Percentiles rank a stretch among this genome's conserved stretches.
These are phyloP conservation scores for Penicillium diatomitis DNA, from an alignment of 495 filamentous ascomycete genomes.

Conservation along the genomic window DNA sequence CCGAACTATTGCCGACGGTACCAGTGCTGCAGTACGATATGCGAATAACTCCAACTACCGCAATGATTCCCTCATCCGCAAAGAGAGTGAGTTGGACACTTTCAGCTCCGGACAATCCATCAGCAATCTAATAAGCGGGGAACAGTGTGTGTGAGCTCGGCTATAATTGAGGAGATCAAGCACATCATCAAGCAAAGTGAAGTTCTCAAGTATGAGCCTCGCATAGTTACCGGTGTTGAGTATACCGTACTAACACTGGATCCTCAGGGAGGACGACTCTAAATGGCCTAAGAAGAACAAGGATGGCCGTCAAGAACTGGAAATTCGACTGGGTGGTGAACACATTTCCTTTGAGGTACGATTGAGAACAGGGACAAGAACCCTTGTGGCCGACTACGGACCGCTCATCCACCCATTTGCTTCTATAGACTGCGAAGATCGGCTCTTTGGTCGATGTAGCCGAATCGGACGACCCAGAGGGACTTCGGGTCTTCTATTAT, in stretches of 20 bases:
- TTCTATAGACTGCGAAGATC: conserved; percentile 85
- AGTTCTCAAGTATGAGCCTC: conserved; percentile 74
- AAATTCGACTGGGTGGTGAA: conserved; percentile 88
- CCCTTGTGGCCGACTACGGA: background rate
- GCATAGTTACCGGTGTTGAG: no score
- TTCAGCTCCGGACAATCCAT: background rate
- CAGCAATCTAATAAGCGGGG: conserved; percentile 12
- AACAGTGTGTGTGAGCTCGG: conserved; percentile 88
- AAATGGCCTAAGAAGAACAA: conserved; percentile 99
- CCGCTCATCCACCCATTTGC: background rate
- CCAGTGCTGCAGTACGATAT: conserved; percentile 89
- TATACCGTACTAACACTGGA: conserved; percentile 1
- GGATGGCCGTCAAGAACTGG: conserved; percentile 93
- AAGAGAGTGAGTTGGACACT: conserved; percentile 74
- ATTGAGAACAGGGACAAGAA: background rate
- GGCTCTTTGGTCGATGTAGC: conserved; percentile 95
- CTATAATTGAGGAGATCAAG: conserved; percentile 93
- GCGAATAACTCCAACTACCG: conserved; percentile 99
- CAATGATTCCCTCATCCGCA: conserved; percentile 96
- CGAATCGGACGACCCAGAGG: conserved; percentile 92
- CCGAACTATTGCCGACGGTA: conserved; percentile 84
- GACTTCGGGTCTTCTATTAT: conserved; percentile 98
- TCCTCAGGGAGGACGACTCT: conserved; percentile 83
- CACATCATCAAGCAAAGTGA: conserved; percentile 95
- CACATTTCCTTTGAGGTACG: conserved; percentile 95